phyloP scores from a whole-genome alignment of 2,329 filamentous ascomycete genomes.

The Parasarocladium wereldwijsianum region DNA sequence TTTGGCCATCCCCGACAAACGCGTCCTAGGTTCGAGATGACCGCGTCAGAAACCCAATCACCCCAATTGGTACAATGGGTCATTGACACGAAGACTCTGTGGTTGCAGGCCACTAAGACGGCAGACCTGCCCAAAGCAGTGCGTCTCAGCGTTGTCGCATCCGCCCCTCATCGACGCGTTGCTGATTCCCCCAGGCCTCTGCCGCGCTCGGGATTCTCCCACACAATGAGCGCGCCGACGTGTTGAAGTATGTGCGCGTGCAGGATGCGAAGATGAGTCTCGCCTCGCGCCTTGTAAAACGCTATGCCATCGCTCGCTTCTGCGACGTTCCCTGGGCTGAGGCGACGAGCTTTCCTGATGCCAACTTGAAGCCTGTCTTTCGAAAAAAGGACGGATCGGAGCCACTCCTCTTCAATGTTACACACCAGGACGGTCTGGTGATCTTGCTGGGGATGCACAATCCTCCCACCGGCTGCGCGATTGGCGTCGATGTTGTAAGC shows the following conservation, averaged over 20 bases:
- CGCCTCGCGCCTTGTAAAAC: constrained; percentile 60
- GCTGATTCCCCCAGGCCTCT: constrained; percentile 26
- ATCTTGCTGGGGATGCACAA: constrained; percentile 41
- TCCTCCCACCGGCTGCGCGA: constrained; percentile 22
- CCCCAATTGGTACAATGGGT: constrained; percentile 53
- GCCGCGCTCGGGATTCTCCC: constrained; percentile 37
- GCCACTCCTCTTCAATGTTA: constrained; percentile 56
- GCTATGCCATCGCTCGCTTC: constrained; percentile 47
- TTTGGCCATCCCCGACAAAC: no score
- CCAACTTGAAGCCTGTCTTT: constrained; percentile 37
- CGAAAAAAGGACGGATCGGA: constrained; percentile 30
- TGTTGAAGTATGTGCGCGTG: constrained; percentile 49
- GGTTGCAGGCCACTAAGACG: constrained; percentile 35
- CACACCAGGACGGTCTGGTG: constrained; percentile 65
- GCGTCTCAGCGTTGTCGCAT: constrained; percentile 10
- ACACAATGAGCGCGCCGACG: constrained; percentile 37
- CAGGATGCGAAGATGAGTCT: constrained; percentile 63
- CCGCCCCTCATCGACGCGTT: no score
- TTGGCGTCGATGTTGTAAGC: constrained; percentile 67
- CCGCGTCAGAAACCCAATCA: no score
- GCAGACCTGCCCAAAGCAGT: constrained; percentile 31
- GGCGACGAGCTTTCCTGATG: constrained; percentile 16
- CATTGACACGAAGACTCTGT: constrained; percentile 44
- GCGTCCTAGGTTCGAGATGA: no score
- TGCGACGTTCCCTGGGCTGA: constrained; percentile 44